Conservation (phyloP, 106 monocot genomes). For the Ottelia alismoides region DNA sequence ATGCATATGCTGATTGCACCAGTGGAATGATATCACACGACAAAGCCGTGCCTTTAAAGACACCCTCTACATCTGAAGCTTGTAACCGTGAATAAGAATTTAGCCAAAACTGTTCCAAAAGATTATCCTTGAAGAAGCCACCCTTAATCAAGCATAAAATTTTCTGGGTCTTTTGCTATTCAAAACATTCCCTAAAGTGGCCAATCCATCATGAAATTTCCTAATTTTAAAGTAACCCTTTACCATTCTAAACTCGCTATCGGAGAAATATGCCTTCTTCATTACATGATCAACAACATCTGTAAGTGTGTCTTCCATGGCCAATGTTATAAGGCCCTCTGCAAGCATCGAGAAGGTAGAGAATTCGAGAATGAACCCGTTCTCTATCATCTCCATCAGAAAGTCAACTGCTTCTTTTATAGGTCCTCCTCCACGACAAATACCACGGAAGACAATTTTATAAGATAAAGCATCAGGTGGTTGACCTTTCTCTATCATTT, state of each 20-base stretch:
- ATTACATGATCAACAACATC: conserved; percentile 51
- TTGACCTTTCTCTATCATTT: conserved; percentile 58
- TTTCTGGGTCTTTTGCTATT: conserved; percentile 15
- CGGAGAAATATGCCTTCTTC: conserved; percentile 36
- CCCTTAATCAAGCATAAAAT: not conserved
- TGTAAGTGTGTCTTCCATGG: conserved; percentile 64
- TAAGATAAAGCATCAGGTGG: conserved; percentile 73
- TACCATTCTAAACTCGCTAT: conserved; percentile 41
- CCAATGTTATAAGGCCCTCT: conserved; percentile 62
- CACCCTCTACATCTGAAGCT: too few species aligned
- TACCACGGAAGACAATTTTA: conserved; percentile 73
- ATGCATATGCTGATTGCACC: too few species aligned
- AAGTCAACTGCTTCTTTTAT: conserved; percentile 86
- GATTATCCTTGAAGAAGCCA: too few species aligned
- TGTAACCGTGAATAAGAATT: too few species aligned
- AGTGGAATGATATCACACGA: too few species aligned
- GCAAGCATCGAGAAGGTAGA: conserved; percentile 69
- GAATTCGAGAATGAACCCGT: conserved; percentile 64
- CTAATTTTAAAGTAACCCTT: conserved; percentile 66
- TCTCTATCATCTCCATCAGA: conserved; percentile 58
- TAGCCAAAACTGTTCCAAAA: too few species aligned
- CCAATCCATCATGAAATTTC: conserved; percentile 66
- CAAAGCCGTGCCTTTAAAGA: too few species aligned
- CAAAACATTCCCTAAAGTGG: conserved; percentile 33
- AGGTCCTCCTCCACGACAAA: conserved; percentile 73